These are phyloP conservation scores for Chalciporus pseudorubinellus DNA, from an alignment of 768 basidiomycete genomes.

Conservation along the genomic window DNA sequence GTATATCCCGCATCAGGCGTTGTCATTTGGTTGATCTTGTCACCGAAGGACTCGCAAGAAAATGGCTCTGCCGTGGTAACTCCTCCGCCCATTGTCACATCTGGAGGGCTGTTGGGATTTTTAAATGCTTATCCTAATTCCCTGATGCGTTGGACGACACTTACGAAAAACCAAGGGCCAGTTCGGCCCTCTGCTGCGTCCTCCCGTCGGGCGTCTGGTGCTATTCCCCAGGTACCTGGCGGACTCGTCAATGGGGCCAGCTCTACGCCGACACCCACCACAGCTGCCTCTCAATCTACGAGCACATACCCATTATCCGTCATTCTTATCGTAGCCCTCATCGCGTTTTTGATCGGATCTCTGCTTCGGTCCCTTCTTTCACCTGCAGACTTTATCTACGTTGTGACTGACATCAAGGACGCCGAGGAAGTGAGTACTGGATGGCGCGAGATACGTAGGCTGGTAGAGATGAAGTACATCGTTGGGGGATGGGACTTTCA, in stretches of 20 bases:
- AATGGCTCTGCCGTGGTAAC: constrained; percentile 22
- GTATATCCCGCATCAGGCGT: constrained; percentile 7
- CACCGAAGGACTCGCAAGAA: constrained; percentile 25
- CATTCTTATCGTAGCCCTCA: constrained; percentile 74
- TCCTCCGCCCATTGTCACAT: constrained; percentile 20
- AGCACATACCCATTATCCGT: constrained; percentile 46
- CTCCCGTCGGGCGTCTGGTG: constrained; percentile 25
- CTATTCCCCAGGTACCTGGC: constrained; percentile 36
- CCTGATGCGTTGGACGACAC: constrained; percentile 48
- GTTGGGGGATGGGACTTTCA: constrained; percentile 87
- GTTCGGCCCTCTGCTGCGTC: constrained; percentile 18
- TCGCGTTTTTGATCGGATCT: constrained; percentile 90
- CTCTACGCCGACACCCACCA: not conserved
- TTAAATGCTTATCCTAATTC: constrained; percentile 59
- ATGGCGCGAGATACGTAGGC: constrained; percentile 83
- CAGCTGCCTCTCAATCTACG: constrained; percentile 3
- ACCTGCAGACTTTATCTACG: constrained; percentile 88
- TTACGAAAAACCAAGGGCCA: constrained; percentile 24
- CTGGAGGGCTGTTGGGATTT: constrained; percentile 55
- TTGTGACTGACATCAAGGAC: constrained; percentile 57
- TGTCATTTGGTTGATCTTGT: not conserved
- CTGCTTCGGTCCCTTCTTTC: constrained; percentile 83
- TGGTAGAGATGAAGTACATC: constrained; percentile 80
- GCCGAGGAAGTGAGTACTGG: constrained; percentile 50
- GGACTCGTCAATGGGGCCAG: constrained; percentile 20